Conservation (phyloP, 306 rosid species). For the Rosa lucieae region DNA sequence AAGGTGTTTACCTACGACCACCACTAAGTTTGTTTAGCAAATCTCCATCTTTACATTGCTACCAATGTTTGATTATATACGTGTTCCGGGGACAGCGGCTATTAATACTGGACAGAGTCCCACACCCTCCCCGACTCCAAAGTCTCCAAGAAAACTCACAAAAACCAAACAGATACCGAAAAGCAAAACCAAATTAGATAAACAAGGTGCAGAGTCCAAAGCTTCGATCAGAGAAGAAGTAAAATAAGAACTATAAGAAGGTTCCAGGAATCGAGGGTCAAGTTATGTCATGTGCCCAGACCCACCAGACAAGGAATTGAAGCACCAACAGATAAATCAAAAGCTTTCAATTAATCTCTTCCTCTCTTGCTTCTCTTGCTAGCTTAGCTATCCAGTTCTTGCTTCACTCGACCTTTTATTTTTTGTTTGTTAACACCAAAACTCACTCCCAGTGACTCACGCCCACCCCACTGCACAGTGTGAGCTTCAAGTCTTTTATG, state of each 20-base stretch:
- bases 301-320: conserved; percentile 69
- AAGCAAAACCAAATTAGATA: conserved; percentile 9
- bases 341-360: not conserved
- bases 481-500: conserved; percentile 29
- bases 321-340: conserved; percentile 18
- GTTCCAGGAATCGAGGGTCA: conserved; percentile 84
- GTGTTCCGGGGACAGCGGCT: conserved; percentile 61
- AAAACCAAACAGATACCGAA: conserved; percentile 30
- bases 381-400: not conserved
- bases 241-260: conserved; percentile 65
- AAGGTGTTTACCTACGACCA: not conserved
- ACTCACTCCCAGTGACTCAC: not conserved
- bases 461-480: conserved; percentile 4
- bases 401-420: not conserved
- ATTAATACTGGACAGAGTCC: conserved; percentile 57
- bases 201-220: conserved; percentile 47
- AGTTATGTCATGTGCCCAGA: conserved; percentile 64
- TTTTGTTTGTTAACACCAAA: too few relatives aligned
- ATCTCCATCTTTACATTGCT: not conserved
- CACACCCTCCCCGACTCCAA: conserved; percentile 32
- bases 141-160: conserved; percentile 2
- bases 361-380: not conserved
- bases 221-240: conserved; percentile 23
- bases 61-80: conserved; percentile 18
- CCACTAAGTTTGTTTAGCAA: not conserved